Base-by-base conservation (phyloP, 2,329 filamentous ascomycete species). In the Ustulina deusta region DNA sequence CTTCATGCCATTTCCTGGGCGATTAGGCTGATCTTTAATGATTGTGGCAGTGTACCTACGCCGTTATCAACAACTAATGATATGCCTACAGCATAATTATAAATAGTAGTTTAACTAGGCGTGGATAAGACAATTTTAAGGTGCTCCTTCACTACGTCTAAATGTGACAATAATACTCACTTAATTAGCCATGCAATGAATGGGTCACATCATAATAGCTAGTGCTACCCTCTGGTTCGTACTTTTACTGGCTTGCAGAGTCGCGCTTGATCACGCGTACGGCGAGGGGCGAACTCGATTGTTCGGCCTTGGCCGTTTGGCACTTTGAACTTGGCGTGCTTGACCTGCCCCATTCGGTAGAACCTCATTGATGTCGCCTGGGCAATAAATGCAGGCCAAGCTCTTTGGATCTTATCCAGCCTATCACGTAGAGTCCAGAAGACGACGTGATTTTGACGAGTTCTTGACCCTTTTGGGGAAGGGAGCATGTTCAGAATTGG, bases 181-280 rank as follows among this genome's bases (percentile, higher is more conserved):
- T n/a, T n/a, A n/a, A n/a, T n/a, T n/a, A 36, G 11, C 11, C 6
- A 36, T 36, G 34, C 51, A 58, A 58, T 52, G 32, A 27, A 20
- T 52, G 5, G n/a, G n/a, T n/a, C n/a, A n/a, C n/a, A n/a, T n/a
- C n/a, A n/a, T n/a, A n/a, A n/a, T n/a, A n/a, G n/a, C n/a, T n/a
- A n/a, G n/a, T n/a, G n/a, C n/a, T n/a, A n/a, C n/a, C n/a, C n/a
- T n/a, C n/a, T 40, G 20, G 34, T 32, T 32, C 17, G 29, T 34
- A 11, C 34, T 52, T 38, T 59, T 46, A 59, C 52, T 46, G 6
- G 29, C n/a, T n/a, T n/a, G n/a, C n/a, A 46, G 36, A 52, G 22
- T 65, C 22, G 40, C 25, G 63, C 48, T 60, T 17, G 15, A 61
- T 65, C 63, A 65, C 63, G 63, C 49, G 55, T n/a, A 65, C 40